Conservation (phyloP, 164 flowering plant genomes). For the Nymphaea thermarum region DNA sequence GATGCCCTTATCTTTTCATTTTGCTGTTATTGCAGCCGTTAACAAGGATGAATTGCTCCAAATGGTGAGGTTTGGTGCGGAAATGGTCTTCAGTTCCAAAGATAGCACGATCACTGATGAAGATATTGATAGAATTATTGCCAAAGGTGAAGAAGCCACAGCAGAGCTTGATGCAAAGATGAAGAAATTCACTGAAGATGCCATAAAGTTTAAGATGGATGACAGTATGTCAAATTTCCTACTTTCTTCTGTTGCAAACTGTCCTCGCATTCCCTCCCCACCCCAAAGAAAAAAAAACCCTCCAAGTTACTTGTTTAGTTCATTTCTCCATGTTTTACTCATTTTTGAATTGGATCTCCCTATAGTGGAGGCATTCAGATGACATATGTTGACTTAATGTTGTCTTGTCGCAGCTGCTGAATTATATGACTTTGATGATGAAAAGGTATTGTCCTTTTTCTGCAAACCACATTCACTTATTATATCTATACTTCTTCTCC, state of each 20-base stretch:
- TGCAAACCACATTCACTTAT: not conserved
- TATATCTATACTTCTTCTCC: not conserved
- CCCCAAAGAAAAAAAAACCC: too few species aligned
- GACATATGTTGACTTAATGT: too few species aligned
- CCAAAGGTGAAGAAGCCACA: slow-evolving; percentile 99
- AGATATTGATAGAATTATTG: slow-evolving; percentile 96
- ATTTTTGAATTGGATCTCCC: too few species aligned
- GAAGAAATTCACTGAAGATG: slow-evolving; percentile 99
- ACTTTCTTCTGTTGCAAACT: not conserved
- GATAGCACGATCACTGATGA: slow-evolving; percentile 98
- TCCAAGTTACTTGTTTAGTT: too few species aligned
- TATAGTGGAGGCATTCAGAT: too few species aligned
- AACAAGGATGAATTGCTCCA: slow-evolving; percentile 95
- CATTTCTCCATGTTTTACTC: too few species aligned
- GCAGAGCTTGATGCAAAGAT: slow-evolving; percentile 99
- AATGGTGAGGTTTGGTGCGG: slow-evolving; percentile 99
- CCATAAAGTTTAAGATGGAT: slow-evolving; percentile 98
- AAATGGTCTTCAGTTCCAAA: slow-evolving; percentile 99
- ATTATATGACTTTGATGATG: slow-evolving; percentile 87
- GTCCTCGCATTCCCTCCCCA: not conserved
- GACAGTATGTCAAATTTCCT: slow-evolving; percentile 52
- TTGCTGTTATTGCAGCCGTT: slow-evolving; percentile 54
- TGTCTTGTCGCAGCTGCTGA: slow-evolving; percentile 65
- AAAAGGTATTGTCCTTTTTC: slow-evolving; percentile 38
- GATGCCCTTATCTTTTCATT: not conserved